Conservation (phyloP, 176 grass and related monocot genomes). For the Phoenix roebelenii region DNA sequence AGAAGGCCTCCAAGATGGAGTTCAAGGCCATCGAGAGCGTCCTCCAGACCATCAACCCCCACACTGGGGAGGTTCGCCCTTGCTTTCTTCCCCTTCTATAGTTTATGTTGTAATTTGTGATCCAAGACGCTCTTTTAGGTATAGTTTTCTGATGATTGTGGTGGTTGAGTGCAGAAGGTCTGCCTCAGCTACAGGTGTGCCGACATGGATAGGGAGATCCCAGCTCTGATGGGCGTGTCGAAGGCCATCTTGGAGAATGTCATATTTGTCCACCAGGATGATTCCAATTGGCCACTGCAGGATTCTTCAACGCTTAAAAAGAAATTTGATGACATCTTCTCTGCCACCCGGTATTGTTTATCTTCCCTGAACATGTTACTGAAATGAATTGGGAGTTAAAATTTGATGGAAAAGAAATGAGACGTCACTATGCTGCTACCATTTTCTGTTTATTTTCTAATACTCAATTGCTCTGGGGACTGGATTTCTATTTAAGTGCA, state of each 20-base stretch:
- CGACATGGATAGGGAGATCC: slow-evolving; percentile 97
- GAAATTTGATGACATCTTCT: slow-evolving; percentile 99
- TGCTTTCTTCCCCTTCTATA: slow-evolving; percentile 2
- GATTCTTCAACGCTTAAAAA: slow-evolving; percentile 95
- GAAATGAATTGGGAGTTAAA: no score
- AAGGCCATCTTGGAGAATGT: slow-evolving; percentile 97
- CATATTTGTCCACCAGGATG: slow-evolving; percentile 97
- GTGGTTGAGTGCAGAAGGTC: slow-evolving; percentile 62
- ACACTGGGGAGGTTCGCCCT: slow-evolving; percentile 57
- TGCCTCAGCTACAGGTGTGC: slow-evolving; percentile 96
- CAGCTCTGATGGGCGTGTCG: slow-evolving; percentile 91
- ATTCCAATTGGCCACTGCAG: slow-evolving; percentile 94
- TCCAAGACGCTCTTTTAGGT: neutral
- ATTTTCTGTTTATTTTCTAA: slow-evolving; percentile 5
- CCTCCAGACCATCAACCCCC: slow-evolving; percentile 96
- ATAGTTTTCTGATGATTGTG: no score
- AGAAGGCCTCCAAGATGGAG: slow-evolving; percentile 98
- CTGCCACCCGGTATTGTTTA: slow-evolving; percentile 68
- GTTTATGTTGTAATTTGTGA: neutral
- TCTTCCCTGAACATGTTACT: neutral
- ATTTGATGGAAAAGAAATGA: no score
- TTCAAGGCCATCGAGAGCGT: slow-evolving; percentile 97
- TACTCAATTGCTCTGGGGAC: neutral
- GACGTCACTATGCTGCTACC: no score
- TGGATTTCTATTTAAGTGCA: neutral